phyloP scores from a whole-genome alignment of 345 rosid genomes.

The Raphanus raphanistrum region DNA sequence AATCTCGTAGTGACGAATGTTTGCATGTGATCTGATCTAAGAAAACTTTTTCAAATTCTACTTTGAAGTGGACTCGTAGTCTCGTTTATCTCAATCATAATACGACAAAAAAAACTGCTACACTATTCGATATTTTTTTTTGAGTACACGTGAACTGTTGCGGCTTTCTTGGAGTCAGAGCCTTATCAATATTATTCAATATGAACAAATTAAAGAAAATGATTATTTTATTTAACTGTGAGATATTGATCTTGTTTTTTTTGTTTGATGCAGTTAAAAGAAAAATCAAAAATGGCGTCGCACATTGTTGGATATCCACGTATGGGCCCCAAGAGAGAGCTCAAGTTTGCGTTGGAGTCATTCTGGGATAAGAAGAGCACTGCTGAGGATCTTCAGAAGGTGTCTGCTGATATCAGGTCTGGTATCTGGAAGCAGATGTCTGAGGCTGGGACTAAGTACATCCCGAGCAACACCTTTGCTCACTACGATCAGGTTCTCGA shows the following conservation, averaged over 20 bases:
- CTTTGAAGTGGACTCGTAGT: neutral
- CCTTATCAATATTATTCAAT: neutral
- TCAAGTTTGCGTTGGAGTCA: conserved; percentile 95
- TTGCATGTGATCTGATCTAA: neutral
- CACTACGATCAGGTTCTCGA: conserved; percentile 93
- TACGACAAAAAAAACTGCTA: conserved; percentile 17
- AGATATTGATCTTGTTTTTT: conserved; percentile 7
- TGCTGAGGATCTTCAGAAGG: conserved; percentile 87
- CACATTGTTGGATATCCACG: conserved; percentile 99
- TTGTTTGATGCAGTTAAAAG: conserved; percentile 26
- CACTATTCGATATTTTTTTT: neutral
- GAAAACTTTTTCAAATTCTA: neutral
- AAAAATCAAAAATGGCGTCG: conserved; percentile 64
- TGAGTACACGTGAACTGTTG: conserved; percentile 11
- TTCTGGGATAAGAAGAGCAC: conserved; percentile 98
- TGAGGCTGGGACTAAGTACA: conserved; percentile 76
- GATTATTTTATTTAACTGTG: neutral
- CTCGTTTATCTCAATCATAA: neutral
- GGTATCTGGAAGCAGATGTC: conserved; percentile 97
- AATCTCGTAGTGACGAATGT: neutral
- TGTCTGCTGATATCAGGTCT: conserved; percentile 81
- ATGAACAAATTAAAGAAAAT: neutral
- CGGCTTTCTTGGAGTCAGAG: conserved; percentile 19
- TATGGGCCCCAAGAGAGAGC: conserved; percentile 99
- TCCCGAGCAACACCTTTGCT: conserved; percentile 95